Evolutionary conservation across 345 rosid genomes (phyloP).

Genomic region (Arabis hirsuta): DNA sequence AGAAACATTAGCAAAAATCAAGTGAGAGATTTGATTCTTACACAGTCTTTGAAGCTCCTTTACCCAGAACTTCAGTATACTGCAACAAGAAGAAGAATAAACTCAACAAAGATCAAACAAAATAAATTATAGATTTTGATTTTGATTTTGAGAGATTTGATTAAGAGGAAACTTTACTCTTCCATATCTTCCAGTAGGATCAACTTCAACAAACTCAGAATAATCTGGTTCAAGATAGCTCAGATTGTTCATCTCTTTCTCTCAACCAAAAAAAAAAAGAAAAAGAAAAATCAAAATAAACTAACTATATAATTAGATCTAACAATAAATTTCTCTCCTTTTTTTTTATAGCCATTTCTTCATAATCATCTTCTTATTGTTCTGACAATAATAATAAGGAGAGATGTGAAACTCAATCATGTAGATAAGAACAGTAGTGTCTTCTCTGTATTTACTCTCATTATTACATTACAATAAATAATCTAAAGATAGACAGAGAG

Average conservation of each 20-base stretch:
- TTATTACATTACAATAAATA: conserved; percentile 36
- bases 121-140: conserved; percentile 23
- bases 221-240: conserved; percentile 59
- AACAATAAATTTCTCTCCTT: conserved; percentile 21
- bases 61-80: conserved; percentile 95
- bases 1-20: neutral
- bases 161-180: conserved; percentile 54
- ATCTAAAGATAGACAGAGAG: conserved; percentile 9
- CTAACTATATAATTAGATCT: conserved; percentile 32
- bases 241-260: conserved; percentile 69
- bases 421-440: conserved; percentile 32
- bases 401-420: conserved; percentile 24
- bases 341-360: conserved; percentile 14
- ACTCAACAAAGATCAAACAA: conserved; percentile 26
- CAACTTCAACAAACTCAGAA: conserved; percentile 94
- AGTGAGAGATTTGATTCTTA: conserved; percentile 46
- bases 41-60: conserved; percentile 99
- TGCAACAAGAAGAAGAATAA: conserved; percentile 47
- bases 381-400: conserved; percentile 36
- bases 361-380: conserved; percentile 23
- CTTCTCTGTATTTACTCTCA: conserved; percentile 25
- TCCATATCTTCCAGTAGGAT: conserved; percentile 99
- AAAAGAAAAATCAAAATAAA: neutral
- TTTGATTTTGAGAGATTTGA: conserved; percentile 12
- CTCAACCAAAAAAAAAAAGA: conserved; percentile 14